Percentiles rank a stretch among this genome's conserved stretches.
These are phyloP conservation scores for Xylaria curta DNA, from an alignment of 495 filamentous ascomycete species.

Conservation along the genomic window DNA sequence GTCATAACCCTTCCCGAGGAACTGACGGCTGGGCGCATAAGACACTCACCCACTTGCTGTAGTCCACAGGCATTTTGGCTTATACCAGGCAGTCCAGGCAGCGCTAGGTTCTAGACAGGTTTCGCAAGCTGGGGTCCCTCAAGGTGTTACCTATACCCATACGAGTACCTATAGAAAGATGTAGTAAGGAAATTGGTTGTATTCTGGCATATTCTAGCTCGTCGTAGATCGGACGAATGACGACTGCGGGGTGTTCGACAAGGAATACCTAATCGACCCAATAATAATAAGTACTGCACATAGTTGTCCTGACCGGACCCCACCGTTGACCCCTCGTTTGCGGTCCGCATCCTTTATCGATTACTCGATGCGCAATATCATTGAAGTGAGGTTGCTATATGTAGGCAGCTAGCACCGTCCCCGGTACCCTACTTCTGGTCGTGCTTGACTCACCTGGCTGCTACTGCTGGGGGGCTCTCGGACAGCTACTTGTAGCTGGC, in stretches of 20 bases:
- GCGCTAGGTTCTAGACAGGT: background rate
- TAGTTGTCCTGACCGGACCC: background rate
- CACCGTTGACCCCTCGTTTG: background rate
- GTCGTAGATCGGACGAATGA: background rate
- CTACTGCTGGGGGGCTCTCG: background rate
- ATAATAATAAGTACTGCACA: too few relatives aligned
- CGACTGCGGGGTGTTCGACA: slow-evolving; percentile 10
- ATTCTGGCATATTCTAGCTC: slow-evolving; percentile 20
- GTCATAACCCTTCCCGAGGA: background rate
- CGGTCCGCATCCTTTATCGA: background rate
- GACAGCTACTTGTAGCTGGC: background rate
- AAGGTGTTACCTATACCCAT: too few relatives aligned
- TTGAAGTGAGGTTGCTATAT: background rate
- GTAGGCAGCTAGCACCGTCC: background rate
- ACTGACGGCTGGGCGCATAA: slow-evolving; percentile 7
- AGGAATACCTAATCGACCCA: background rate
- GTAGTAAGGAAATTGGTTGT: background rate
- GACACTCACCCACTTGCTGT: slow-evolving; percentile 84
- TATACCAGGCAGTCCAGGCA: slow-evolving; percentile 1
- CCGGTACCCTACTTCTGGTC: background rate
- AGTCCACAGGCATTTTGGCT: slow-evolving; percentile 82
- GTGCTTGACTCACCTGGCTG: too few relatives aligned
- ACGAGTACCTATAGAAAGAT: background rate
- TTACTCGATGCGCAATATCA: background rate
- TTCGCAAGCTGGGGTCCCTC: background rate